A percentile compares a stretch with the other conserved stretches of the same genome.
These are phyloP conservation scores for Thraustochytrium sp. DNA, from an alignment of 352 stramenopile genomes.

Conservation along the genomic window DNA sequence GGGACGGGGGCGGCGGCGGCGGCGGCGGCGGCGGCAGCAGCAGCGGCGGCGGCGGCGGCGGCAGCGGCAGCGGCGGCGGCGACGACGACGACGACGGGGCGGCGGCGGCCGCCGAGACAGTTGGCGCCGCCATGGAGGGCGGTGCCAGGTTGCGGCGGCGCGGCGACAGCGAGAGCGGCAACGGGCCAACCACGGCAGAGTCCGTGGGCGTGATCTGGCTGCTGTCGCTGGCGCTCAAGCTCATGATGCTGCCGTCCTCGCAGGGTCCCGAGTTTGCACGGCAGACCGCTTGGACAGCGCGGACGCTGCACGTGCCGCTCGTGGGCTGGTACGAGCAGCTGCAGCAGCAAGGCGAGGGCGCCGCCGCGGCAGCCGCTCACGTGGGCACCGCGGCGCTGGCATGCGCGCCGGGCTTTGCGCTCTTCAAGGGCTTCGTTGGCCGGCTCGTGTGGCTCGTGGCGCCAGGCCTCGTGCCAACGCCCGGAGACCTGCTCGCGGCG, in stretches of 20 bases:
- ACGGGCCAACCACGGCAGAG: slow-evolving; percentile 8
- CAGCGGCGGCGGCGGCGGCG: not conserved
- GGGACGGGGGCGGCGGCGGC: not conserved
- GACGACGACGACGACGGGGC: no score
- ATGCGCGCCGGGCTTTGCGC: not conserved
- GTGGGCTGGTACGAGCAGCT: not conserved
- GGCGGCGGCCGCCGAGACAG: no score
- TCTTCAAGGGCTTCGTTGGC: not conserved
- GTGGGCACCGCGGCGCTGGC: no score
- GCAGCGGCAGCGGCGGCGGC: not conserved
- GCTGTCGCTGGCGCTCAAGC: slow-evolving; percentile 32
- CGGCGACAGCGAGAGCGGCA: no score
- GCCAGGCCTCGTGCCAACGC: not conserved
- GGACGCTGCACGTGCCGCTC: not conserved
- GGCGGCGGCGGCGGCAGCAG: not conserved
- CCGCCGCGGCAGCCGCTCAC: no score
- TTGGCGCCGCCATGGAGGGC: no score
- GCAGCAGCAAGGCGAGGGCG: no score
- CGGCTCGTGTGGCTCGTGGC: not conserved
- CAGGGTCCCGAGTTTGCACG: slow-evolving; percentile 4
- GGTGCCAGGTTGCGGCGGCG: no score
- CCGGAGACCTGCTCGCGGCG: not conserved
- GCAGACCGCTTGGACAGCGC: not conserved
- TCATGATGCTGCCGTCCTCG: slow-evolving; percentile 29
- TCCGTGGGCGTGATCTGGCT: slow-evolving; percentile 33